Conservation (phyloP, 2,329 filamentous ascomycete genomes). For the Fusarium subglutinans region DNA sequence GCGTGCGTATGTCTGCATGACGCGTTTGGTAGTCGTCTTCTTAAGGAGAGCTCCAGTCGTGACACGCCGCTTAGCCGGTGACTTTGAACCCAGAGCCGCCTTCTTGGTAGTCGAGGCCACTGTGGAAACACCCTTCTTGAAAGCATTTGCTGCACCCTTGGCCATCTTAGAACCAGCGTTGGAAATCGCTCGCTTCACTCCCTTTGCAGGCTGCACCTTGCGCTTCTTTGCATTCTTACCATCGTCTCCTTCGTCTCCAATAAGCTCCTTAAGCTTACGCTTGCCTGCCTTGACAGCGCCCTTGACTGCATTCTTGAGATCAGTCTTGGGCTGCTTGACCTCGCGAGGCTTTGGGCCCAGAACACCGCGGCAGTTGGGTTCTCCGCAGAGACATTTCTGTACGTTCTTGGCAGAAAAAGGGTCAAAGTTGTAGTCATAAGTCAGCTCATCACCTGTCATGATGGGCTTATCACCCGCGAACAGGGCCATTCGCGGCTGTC, state of each 20-base stretch:
- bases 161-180: slow-evolving; percentile 48
- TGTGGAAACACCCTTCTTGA: slow-evolving; percentile 50
- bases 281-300: slow-evolving; percentile 60
- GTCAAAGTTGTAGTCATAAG: slow-evolving; percentile 87
- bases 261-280: slow-evolving; percentile 64
- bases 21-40: slow-evolving; percentile 43
- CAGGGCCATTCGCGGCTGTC: slow-evolving; percentile 93
- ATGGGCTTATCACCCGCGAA: slow-evolving; percentile 92
- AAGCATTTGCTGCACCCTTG: slow-evolving; percentile 49
- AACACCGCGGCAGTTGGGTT: slow-evolving; percentile 70
- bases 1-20: slow-evolving; percentile 44
- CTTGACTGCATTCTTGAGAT: slow-evolving; percentile 52
- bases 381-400: slow-evolving; percentile 72
- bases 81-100: slow-evolving; percentile 37
- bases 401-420: slow-evolving; percentile 75
- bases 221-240: slow-evolving; percentile 61
- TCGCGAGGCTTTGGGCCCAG: slow-evolving; percentile 70
- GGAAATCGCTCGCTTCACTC: slow-evolving; percentile 49
- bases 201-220: slow-evolving; percentile 48
- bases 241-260: slow-evolving; percentile 53
- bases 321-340: slow-evolving; percentile 60
- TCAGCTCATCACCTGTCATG: slow-evolving; percentile 94
- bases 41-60: slow-evolving; percentile 42
- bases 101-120: slow-evolving; percentile 45
- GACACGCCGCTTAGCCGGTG: slow-evolving; percentile 39